phyloP scores from a whole-genome alignment of 2,329 filamentous ascomycete species.

The Ceratocystis alfenasii region DNA sequence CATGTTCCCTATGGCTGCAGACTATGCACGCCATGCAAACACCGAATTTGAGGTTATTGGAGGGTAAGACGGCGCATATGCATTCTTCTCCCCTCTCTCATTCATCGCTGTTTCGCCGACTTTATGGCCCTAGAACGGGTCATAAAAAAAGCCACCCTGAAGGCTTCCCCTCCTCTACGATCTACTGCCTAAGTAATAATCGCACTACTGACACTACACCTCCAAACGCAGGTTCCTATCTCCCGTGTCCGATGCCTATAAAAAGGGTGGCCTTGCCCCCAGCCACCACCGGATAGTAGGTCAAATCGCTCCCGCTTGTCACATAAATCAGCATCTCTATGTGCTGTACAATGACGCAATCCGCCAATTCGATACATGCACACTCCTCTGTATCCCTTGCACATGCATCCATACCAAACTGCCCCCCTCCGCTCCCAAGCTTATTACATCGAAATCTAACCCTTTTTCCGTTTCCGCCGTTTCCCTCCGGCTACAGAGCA shows the following conservation, averaged over 20 bases:
- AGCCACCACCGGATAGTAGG: conserved; percentile 30
- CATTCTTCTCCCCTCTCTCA: too few relatives aligned
- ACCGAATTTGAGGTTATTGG: conserved; percentile 69
- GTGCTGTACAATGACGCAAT: conserved; percentile 17
- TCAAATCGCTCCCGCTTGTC: background rate
- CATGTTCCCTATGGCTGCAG: conserved; percentile 80
- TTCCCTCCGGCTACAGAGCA: conserved; percentile 34
- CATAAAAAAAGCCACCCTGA: background rate
- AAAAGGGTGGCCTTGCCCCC: conserved; percentile 32
- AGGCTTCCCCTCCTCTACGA: background rate
- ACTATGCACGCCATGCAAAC: conserved; percentile 49
- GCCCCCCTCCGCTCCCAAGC: background rate
- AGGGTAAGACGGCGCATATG: conserved; percentile 43
- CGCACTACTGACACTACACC: background rate
- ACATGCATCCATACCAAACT: background rate
- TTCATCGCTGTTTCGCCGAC: too few relatives aligned
- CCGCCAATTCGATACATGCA: background rate
- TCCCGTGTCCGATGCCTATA: conserved; percentile 30
- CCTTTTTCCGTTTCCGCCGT: background rate
- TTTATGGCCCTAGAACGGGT: too few relatives aligned
- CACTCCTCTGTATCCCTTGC: conserved; percentile 4
- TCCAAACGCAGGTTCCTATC: conserved; percentile 30
- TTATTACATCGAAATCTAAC: conserved; percentile 3
- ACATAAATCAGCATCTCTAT: background rate
- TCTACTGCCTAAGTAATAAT: background rate